Evolutionary conservation across 2,329 filamentous ascomycete species (phyloP).

Genomic region (Didymellaceae sp.): DNA sequence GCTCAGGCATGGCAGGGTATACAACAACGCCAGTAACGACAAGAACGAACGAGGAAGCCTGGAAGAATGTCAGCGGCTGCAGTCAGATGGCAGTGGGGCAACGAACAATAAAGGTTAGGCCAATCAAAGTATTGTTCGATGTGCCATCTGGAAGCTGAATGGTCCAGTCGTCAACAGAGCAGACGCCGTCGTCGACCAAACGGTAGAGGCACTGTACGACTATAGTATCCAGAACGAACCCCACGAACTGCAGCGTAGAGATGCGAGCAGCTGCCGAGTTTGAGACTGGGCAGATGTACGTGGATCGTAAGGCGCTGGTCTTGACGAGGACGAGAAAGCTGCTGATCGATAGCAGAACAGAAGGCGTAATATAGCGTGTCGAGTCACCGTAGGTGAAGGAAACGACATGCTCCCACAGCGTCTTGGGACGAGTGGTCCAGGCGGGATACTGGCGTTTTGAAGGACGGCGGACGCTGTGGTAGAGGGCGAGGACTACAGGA

Average conservation of each 20-base stretch:
- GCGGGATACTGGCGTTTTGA: slow-evolving; percentile 35
- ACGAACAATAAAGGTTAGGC: slow-evolving; percentile 40
- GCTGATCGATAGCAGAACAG: slow-evolving; percentile 39
- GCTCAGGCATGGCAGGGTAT: slow-evolving; percentile 42
- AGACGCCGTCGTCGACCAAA: slow-evolving; percentile 37
- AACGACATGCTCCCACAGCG: slow-evolving; percentile 34
- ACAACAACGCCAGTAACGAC: slow-evolving; percentile 37
- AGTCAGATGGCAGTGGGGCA: neutral
- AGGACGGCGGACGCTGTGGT: slow-evolving; percentile 37
- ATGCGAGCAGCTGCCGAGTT: slow-evolving; percentile 33
- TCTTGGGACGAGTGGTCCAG: slow-evolving; percentile 34
- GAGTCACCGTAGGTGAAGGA: slow-evolving; percentile 36
- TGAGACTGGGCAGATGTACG: slow-evolving; percentile 41
- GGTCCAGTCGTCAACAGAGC: slow-evolving; percentile 30
- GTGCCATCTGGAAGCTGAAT: slow-evolving; percentile 37
- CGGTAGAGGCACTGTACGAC: slow-evolving; percentile 34
- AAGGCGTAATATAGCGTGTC: slow-evolving; percentile 43
- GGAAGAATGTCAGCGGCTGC: slow-evolving; percentile 22
- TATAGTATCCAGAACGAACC: slow-evolving; percentile 39
- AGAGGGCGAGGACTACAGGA: slow-evolving; percentile 42
- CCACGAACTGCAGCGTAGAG: slow-evolving; percentile 39
- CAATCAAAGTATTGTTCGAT: slow-evolving; percentile 35
- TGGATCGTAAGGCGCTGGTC: slow-evolving; percentile 38
- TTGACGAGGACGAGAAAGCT: slow-evolving; percentile 40
- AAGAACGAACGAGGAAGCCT: slow-evolving; percentile 42